These are phyloP conservation scores for Oryza nivara DNA, from an alignment of 176 grass and related monocot species.

Conservation along the genomic window DNA sequence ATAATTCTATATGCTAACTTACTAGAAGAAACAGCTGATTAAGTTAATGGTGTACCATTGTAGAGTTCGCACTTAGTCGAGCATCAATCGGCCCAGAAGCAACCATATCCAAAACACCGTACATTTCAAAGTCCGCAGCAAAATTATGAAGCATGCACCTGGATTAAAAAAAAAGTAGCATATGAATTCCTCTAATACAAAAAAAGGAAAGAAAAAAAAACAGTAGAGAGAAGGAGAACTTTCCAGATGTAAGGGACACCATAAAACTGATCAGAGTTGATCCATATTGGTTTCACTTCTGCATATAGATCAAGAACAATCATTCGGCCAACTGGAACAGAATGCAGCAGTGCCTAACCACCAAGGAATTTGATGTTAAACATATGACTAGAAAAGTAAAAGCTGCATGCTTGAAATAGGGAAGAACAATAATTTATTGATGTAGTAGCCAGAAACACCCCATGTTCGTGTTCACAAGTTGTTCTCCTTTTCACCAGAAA, in stretches of 20 bases:
- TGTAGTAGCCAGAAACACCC: background rate
- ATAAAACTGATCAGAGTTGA: conserved; percentile 81
- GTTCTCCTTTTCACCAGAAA: background rate
- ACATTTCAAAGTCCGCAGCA: conserved; percentile 92
- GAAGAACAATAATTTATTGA: background rate
- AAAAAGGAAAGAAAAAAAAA: conserved; percentile 7
- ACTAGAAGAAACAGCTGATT: conserved; percentile 26
- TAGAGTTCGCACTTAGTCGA: conserved; percentile 77
- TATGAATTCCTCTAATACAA: conserved; percentile 11
- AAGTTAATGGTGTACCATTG: conserved; percentile 61
- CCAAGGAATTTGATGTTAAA: conserved; percentile 22
- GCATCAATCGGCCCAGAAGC: conserved; percentile 81
- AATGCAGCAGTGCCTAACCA: conserved; percentile 79
- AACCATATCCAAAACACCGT: conserved; percentile 75
- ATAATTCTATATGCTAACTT: conserved; percentile 24
- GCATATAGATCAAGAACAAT: conserved; percentile 94
- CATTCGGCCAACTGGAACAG: conserved; percentile 86
- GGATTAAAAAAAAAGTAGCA: conserved; percentile 27
- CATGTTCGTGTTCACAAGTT: conserved; percentile 10
- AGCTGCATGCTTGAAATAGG: background rate
- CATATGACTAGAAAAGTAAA: conserved; percentile 2
- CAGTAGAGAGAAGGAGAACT: conserved; percentile 43
- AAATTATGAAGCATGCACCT: conserved; percentile 99
- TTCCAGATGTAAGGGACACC: conserved; percentile 95
- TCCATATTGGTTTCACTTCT: conserved; percentile 92